Evolutionary conservation across 805 yeast genomes (phyloP).

Genomic region (Limtongia smithiae): DNA sequence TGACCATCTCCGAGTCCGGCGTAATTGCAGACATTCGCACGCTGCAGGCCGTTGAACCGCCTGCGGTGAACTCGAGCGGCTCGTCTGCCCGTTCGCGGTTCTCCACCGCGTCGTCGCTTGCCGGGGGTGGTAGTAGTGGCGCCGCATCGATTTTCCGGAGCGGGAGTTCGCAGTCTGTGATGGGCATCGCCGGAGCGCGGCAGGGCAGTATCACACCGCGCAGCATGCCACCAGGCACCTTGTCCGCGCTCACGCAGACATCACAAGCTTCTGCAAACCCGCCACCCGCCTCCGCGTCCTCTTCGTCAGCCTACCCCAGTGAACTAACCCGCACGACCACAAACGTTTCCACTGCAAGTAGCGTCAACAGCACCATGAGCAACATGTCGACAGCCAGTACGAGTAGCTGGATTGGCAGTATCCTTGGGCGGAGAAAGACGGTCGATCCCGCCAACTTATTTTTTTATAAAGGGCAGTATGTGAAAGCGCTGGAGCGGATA

Average conservation of each 20-base stretch:
- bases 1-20: conserved; percentile 25
- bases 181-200: neutral
- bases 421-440: conserved; percentile 13
- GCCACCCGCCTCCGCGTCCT: neutral
- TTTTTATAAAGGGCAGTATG: conserved; percentile 19
- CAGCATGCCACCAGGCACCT: neutral
- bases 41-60: conserved; percentile 10
- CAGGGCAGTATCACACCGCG: conserved; percentile 1
- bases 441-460: conserved; percentile 18
- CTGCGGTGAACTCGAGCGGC: conserved; percentile 1
- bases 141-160: conserved; percentile 2
- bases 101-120: conserved; percentile 6
- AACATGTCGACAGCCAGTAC: conserved; percentile 21
- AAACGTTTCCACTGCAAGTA: conserved; percentile 16
- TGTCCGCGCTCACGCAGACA: no score
- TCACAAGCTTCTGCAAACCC: neutral
- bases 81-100: conserved; percentile 7
- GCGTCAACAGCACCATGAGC: conserved; percentile 9
- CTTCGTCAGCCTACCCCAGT: neutral
- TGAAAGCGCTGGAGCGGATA: conserved; percentile 19
- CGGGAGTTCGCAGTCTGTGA: conserved; percentile 1
- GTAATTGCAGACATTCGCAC: conserved; percentile 28
- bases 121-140: conserved; percentile 1
- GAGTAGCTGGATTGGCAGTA: conserved; percentile 21
- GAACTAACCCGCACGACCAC: conserved; percentile 17